A percentile compares a stretch with the other conserved stretches of the same genome.
Evolutionary conservation across 208 protist species (phyloP).

Genomic region (Acanthamoeba castellanii): DNA sequence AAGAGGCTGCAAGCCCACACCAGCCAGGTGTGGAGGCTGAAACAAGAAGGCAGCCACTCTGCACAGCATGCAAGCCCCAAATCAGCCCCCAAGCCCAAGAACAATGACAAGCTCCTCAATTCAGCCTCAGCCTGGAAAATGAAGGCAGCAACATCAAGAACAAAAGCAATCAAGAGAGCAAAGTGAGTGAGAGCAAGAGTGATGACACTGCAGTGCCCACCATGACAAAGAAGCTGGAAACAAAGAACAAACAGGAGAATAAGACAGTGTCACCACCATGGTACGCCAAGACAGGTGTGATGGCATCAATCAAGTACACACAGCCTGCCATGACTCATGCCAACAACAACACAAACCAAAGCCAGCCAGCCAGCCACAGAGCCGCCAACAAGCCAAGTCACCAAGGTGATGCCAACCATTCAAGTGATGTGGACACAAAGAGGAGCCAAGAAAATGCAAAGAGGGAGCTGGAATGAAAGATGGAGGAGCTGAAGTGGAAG

Average conservation of each 20-base stretch:
- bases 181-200: not conserved
- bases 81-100: not conserved
- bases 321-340: not conserved
- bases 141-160: not conserved
- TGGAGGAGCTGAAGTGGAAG: slow-evolving; percentile 14
- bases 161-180: not conserved
- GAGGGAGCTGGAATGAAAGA: not conserved
- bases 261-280: not conserved
- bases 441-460: not conserved
- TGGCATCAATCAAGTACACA: not conserved
- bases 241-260: not conserved
- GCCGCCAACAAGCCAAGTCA: not conserved
- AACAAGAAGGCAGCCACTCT: not conserved
- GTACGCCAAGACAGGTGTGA: not conserved
- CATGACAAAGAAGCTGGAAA: not conserved
- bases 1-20: not conserved
- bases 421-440: not conserved
- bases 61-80: not conserved
- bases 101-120: not conserved
- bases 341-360: not conserved
- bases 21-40: not conserved
- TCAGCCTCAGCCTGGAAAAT: not conserved
- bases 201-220: not conserved
- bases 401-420: no score
- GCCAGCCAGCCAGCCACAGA: not conserved